Evolutionary conservation across 352 stramenopile species (phyloP), one percentile per base, ranked within the genome.

Genomic region (Globisporangium polare): DNA sequence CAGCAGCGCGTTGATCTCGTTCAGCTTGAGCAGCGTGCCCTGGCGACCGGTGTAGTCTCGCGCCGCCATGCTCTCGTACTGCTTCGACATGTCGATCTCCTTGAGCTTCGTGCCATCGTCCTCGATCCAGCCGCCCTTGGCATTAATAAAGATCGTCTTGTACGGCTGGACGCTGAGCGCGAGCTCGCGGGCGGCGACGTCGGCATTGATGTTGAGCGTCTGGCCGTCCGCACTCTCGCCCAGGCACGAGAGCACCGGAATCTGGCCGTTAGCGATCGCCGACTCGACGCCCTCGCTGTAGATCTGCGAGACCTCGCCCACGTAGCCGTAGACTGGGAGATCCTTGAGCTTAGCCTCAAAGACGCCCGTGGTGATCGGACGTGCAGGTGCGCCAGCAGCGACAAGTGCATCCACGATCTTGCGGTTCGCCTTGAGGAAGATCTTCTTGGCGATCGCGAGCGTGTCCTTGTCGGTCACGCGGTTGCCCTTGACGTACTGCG

Each of bases 11-110:
- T 96, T 88, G 68, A 97, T 95, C 72, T 97, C 89, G 58, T 95
- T 96, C 17, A 97, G 75, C 77, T 97, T 96, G 56, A 97, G 77
- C n/a, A 96, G 77, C 56, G 89, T 97, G 52, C 89, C 89, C 60
- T 97, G 88, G 39, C 89, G 88, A 17, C 88, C 88, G 22, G 82
- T 92, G 73, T 96, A 97, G 75, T 96, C 86, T 17, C 74, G 74
- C 13, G 81, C 66, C 12, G 83, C 83, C 80, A 97, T 91, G 31
- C 53, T 58, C 62, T 72, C 77, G 63, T 93, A 96, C 69, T 96
- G 81, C 39, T 76, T 84, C 26, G 72, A 59, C 85, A 96, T 94
- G 65, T 86, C 74, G 62, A 97, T 91, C 26, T 77, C 70, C 68
- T 88, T 78, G 50, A 95, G 77, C 67, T 96, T 94, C 33, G 77